Base-by-base conservation (phyloP, 257 asterid species). In the Petrea volubilis region DNA sequence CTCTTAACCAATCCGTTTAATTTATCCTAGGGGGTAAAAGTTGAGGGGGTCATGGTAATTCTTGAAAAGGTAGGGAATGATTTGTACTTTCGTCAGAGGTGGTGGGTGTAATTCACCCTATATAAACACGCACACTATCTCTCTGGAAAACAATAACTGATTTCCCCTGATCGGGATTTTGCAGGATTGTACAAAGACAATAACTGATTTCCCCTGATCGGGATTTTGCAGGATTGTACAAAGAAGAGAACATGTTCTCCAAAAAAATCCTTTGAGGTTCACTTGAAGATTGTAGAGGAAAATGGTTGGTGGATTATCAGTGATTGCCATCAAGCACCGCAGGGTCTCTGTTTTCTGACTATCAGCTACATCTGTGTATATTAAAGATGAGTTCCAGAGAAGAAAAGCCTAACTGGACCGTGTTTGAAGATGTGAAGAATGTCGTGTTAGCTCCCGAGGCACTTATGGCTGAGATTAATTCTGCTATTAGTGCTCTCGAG, bases 401-500 rank as follows among this genome's bases (percentile, higher is more conserved):
- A 72, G 83, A 51, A 51, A 74, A 59, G 51, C 57, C 59, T 9
- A 65, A 49, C 3, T 85, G 87, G 86, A 72, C 53, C 27, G 86
- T 80, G 14, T 82, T 78, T 67, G 88, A 82, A 69, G 75, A 62
- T 17, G 78, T 82, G 44, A 82, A 80, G 71, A 70, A 71, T 18
- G 64, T 80, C 13, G 15, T 34, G 7, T 49, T 61, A 3, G 46
- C 80, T 43, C 84, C 90, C 10, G 86, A 85, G 25, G 82, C 79
- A 25, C 77, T 85, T 17, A 82, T 82, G 83, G 64, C 79, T 17
- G 86, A 78, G 73, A 76, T 82, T 1, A 75, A 85, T 65, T 64
- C 81, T 31, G 87, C 90, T 18, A 80, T 82, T 57, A 67, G 80
- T 25, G 64, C 77, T 9, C 73, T 85, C 13, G 90, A 82, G 74